These are phyloP conservation scores for Colletotrichum tanaceti DNA, from an alignment of 2,329 filamentous ascomycete species.

Conservation along the genomic window DNA sequence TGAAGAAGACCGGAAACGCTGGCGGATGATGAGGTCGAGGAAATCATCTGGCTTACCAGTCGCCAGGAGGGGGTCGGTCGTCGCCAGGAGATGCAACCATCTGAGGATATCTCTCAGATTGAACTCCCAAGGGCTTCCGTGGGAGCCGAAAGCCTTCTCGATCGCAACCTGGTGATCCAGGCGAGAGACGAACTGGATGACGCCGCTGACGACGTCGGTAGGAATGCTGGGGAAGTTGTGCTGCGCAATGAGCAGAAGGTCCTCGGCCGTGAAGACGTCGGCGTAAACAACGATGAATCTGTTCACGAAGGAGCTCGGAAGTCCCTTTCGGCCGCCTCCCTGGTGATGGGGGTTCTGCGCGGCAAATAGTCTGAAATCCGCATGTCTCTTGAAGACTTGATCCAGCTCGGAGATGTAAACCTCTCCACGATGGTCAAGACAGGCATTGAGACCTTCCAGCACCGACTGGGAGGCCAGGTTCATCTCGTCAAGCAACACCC, in stretches of 20 bases:
- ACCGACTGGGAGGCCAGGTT: conserved; percentile 97
- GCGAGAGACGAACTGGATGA: conserved; percentile 85
- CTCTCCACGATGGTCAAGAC: conserved; percentile 94
- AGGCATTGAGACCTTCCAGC: conserved; percentile 94
- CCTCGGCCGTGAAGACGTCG: conserved; percentile 84
- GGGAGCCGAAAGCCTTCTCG: conserved; percentile 67
- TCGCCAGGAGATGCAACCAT: conserved; percentile 81
- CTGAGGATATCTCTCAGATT: conserved; percentile 91
- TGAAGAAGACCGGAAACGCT: conserved; percentile 80
- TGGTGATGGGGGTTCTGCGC: conserved; percentile 98
- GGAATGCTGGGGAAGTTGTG: conserved; percentile 78
- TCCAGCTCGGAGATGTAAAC: conserved; percentile 96
- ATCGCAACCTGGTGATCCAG: conserved; percentile 78
- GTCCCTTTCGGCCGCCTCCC: conserved; percentile 91
- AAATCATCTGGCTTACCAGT: conserved; percentile 76
- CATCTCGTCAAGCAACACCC: conserved; percentile 98
- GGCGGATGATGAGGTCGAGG: conserved; percentile 83
- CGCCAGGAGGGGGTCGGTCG: conserved; percentile 69
- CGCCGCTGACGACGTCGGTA: conserved; percentile 67
- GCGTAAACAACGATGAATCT: conserved; percentile 98
- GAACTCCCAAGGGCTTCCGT: conserved; percentile 91
- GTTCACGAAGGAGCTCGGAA: conserved; percentile 96
- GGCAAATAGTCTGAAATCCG: conserved; percentile 92
- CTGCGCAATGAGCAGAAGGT: conserved; percentile 83
- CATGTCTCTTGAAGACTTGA: conserved; percentile 90